Evolutionary conservation across 2,329 filamentous ascomycete genomes (phyloP), one percentile per base, ranked within the genome.

Genomic region (Calonectria pteridis): DNA sequence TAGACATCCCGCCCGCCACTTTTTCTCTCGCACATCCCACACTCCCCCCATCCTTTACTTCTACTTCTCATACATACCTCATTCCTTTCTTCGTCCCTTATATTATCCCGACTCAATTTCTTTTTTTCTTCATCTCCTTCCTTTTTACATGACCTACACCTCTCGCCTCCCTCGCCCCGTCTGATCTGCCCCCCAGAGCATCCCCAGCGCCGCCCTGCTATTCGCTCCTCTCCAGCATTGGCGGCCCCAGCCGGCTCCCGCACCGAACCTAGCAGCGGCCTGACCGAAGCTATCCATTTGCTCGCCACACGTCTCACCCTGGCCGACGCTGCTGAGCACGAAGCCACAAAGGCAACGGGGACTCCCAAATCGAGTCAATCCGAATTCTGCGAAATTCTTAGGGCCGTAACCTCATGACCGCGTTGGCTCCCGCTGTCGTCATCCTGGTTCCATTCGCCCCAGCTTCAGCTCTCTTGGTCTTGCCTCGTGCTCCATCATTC

Each of bases 391-490:
- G 51, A 35, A 67, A 72, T 73, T 71, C 67, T 58, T 62, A 71
- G 55, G 66, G 65, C 75, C 74, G 50, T 72, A 67, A 71, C 58
- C 73, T 79, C 73, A 81, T 81, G 79, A 81, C 79, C 77, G 76
- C 64, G 65, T 76, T 74, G 77, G 72, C 62, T 75, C 67, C 73
- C 67, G 65, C 75, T 63, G 77, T 73, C 76, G 76, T 76, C 74
- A 78, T 77, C 76, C 73, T 75, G 75, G 78, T 73, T 76, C 63
- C 65, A 76, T 69, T 76, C 73, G 67, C 73, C 71, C 58, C 71
- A 62, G 71, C 59, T 74, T 81, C 79, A 81, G 79, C 79, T 80
- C 55, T 58, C 73, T 72, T 77, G 72, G 77, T 76, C 72, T 74
- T 75, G 73, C 76, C 73, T 77, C 77, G 70, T 77, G 73, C 75